phyloP scores from a whole-genome alignment of 306 rosid genomes.

The Dryas octopetala region DNA sequence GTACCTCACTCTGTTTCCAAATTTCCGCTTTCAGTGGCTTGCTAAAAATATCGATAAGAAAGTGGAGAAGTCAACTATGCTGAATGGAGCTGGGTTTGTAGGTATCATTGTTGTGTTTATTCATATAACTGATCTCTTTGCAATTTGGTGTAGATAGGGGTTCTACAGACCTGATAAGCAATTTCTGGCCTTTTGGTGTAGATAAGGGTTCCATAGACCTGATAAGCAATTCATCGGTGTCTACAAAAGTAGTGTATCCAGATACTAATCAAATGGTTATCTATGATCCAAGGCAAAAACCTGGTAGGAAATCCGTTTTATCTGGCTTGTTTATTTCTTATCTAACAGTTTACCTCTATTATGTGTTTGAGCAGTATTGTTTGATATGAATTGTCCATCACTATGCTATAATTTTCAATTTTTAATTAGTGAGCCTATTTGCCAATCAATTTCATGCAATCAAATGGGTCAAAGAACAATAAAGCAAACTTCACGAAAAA shows the following conservation, averaged over 20 bases:
- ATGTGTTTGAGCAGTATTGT: not conserved
- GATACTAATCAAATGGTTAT: slow-evolving; percentile 81
- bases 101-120: slow-evolving; percentile 46
- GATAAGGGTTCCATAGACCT: slow-evolving; percentile 48
- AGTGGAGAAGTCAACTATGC: slow-evolving; percentile 47
- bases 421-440: not conserved
- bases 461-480: not conserved
- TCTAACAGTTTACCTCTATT: not conserved
- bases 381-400: not conserved
- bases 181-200: slow-evolving; percentile 33
- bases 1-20: slow-evolving; percentile 12
- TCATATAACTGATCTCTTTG: slow-evolving; percentile 19
- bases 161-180: slow-evolving; percentile 36
- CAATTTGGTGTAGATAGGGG: slow-evolving; percentile 50
- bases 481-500: not conserved
- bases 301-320: slow-evolving; percentile 43
- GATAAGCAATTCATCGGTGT: slow-evolving; percentile 39
- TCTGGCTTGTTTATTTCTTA: not conserved
- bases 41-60: slow-evolving; percentile 60
- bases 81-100: slow-evolving; percentile 45
- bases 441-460: not conserved
- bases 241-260: slow-evolving; percentile 67
- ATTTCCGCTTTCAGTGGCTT: slow-evolving; percentile 63
- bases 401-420: not conserved
- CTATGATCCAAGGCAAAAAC: slow-evolving; percentile 82